Percentiles rank a stretch among this genome's conserved stretches.
phyloP scores from a whole-genome alignment of 2,329 filamentous ascomycete species.

The Aspergillus viridinutans region DNA sequence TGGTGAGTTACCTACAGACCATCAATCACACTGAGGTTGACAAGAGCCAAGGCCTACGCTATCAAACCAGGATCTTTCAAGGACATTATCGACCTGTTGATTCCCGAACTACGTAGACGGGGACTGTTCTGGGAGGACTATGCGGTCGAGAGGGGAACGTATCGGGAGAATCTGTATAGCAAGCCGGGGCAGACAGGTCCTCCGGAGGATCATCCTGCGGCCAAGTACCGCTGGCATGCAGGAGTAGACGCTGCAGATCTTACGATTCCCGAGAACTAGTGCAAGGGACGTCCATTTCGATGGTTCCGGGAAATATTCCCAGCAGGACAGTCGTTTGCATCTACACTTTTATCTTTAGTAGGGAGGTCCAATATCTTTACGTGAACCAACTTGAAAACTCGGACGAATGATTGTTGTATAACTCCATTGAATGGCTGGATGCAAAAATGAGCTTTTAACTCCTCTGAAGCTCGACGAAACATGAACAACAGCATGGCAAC shows the following conservation, averaged over 20 bases:
- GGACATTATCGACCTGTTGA: slow-evolving; percentile 61
- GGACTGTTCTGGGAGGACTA: slow-evolving; percentile 45
- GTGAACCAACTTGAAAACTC: too few species aligned
- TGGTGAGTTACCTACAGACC: slow-evolving; percentile 45
- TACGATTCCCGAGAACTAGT: slow-evolving; percentile 23
- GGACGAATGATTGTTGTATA: too few species aligned
- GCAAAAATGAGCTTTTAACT: too few species aligned
- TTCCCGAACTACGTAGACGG: slow-evolving; percentile 59
- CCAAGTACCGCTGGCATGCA: slow-evolving; percentile 36
- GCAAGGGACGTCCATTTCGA: too few species aligned
- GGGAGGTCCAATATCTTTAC: too few species aligned
- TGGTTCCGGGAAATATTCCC: not conserved
- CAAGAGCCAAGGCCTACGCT: slow-evolving; percentile 51
- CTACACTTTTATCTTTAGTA: too few species aligned
- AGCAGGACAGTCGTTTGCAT: not conserved
- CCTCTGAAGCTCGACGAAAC: too few species aligned
- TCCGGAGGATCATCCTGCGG: slow-evolving; percentile 32
- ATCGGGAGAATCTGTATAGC: slow-evolving; percentile 37
- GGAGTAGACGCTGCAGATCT: slow-evolving; percentile 30
- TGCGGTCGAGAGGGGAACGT: slow-evolving; percentile 33
- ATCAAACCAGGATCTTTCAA: slow-evolving; percentile 65
- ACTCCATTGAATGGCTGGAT: too few species aligned
- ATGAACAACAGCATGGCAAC: too few species aligned
- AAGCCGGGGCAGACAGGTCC: slow-evolving; percentile 31
- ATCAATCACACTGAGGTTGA: slow-evolving; percentile 15